Conservation (phyloP, 352 stramenopile genomes). For the Pythium sp. region DNA sequence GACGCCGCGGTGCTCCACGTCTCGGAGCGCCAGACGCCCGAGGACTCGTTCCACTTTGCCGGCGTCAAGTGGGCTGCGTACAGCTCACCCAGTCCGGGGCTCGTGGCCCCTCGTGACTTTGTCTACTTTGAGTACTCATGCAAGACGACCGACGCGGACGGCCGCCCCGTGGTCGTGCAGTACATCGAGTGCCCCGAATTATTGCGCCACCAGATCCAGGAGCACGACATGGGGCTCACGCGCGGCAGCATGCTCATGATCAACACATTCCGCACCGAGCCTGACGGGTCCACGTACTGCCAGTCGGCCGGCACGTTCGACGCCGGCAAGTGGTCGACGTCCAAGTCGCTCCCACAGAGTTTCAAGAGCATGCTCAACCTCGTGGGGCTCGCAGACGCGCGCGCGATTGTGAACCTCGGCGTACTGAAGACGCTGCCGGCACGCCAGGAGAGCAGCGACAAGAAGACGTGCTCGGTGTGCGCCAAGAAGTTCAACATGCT, state of each 20-base stretch:
- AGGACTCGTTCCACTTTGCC: conserved; percentile 45
- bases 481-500: conserved; percentile 29
- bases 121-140: conserved; percentile 45
- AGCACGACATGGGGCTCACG: conserved; percentile 29
- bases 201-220: conserved; percentile 27
- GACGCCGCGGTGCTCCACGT: conserved; percentile 44
- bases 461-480: conserved; percentile 25
- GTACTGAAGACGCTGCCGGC: conserved; percentile 11
- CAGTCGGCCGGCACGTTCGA: conserved; percentile 12
- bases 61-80: conserved; percentile 46
- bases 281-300: conserved; percentile 1
- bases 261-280: conserved; percentile 15
- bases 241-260: conserved; percentile 13
- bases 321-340: neutral
- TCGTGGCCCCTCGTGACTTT: conserved; percentile 35
- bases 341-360: conserved; percentile 1
- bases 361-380: conserved; percentile 11
- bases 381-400: conserved; percentile 12
- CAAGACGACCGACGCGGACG: conserved; percentile 27
- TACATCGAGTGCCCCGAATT: conserved; percentile 17
- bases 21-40: conserved; percentile 20
- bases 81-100: conserved; percentile 20
- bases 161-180: conserved; percentile 27
- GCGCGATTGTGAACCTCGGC: conserved; percentile 13
- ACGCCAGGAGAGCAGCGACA: neutral